These are phyloP conservation scores for Blastobotrys malaysiensis DNA, from an alignment of 1,139 yeast species.

Conservation along the genomic window DNA sequence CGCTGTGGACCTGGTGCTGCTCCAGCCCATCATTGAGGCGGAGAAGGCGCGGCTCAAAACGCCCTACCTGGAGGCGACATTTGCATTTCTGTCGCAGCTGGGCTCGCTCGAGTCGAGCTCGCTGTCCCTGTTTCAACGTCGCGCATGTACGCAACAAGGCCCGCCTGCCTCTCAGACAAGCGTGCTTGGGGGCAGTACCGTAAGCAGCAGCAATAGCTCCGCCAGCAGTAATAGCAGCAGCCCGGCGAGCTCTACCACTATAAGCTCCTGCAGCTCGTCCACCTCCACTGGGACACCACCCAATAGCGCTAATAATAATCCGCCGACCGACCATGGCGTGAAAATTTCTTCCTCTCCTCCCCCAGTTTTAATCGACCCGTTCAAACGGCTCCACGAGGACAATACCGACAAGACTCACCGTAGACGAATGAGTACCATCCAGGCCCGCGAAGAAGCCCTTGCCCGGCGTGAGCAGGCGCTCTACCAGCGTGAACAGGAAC, in stretches of 20 bases:
- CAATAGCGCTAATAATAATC: too few relatives aligned
- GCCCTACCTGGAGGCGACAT: constrained; percentile 82
- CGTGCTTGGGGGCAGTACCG: not conserved
- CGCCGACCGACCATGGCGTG: not conserved
- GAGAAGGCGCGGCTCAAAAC: constrained; percentile 82
- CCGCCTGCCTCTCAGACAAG: not conserved
- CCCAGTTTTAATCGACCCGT: not conserved
- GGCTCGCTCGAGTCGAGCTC: constrained; percentile 3
- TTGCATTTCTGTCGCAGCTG: constrained; percentile 71
- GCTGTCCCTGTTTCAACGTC: constrained; percentile 7
- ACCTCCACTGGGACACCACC: too few relatives aligned
- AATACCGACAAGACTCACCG: not conserved
- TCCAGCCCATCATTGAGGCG: constrained; percentile 81
- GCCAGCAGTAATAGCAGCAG: not conserved
- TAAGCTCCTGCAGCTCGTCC: not conserved
- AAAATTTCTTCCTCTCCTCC: not conserved
- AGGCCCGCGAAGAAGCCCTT: constrained; percentile 21
- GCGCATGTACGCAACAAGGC: not conserved
- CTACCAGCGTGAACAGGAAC: constrained; percentile 21
- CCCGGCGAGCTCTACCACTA: not conserved
- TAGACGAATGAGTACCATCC: constrained; percentile 9
- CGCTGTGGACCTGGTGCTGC: constrained; percentile 64
- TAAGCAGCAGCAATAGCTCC: not conserved
- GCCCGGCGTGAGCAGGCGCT: constrained; percentile 20
- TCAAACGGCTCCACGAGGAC: not conserved